Base-by-base conservation (phyloP, 768 basidiomycete genomes). In the Neoboletus magnificus region DNA sequence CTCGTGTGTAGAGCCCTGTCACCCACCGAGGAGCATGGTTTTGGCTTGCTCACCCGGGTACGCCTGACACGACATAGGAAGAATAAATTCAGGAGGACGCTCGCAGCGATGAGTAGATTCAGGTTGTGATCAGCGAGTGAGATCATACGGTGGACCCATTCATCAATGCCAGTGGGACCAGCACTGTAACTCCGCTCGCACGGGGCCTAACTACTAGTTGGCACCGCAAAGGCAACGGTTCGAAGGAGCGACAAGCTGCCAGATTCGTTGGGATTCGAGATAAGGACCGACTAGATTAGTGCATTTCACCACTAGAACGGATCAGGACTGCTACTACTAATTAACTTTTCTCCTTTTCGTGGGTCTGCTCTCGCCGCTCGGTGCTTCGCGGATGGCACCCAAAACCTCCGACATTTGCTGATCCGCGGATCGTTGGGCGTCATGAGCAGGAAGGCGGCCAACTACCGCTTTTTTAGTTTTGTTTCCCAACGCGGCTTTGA, bases 341-440 rank as follows among this genome's bases (percentile, higher is more conserved):
- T 48, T 6, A 42, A 58, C 39, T 47, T 62, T 69, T 50, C 60
- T 64, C 59, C 63, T 75, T 56, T 77, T 77, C 54, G 63, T 71
- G 18, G 57, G 61, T 32, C 65, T 58, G 46, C 71, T 74, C 44
- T 81, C 80, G 20, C 73, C 76, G 44, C 76, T 76, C 12, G 85
- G 85, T 6, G 80, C 86, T 20, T 73, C 71, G 44, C 76, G 76
- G 51, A 89, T 86, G 25, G 86, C 86, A 27, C 79, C 81, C 42
- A 87, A 61, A 22, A 89, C 76, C 47, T 74, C 77, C 35, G 74
- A 66, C 58, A 87, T 66, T 35, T 68, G 76, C 54, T 66, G 67
- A 52, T 81, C 79, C 46, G 60, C 58, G 12, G 48, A 22, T 22
- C 48, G 53, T 46, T 53, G 59, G 30, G 48, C 48, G 16, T 60